Conservation (phyloP, 371 early-diverging fungal species). For the Mortierella sp. region DNA sequence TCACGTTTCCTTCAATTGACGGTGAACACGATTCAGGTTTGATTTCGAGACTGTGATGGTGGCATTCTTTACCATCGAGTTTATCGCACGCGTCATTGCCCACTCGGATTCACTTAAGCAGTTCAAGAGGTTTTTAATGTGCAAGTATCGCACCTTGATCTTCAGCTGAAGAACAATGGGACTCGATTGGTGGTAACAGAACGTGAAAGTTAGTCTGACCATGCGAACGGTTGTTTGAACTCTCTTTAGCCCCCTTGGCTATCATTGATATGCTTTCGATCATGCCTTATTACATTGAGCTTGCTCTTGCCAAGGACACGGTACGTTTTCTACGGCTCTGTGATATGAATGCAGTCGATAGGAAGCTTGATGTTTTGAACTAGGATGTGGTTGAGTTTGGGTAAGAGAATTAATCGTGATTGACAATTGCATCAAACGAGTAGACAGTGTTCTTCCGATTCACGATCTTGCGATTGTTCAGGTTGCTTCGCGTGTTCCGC, state of each 20-base stretch:
- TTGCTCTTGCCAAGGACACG: slow-evolving; percentile 75
- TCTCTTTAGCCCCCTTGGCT: slow-evolving; percentile 68
- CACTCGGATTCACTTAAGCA: slow-evolving; percentile 73
- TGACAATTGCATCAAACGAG: too few species aligned
- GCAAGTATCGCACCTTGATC: slow-evolving; percentile 30
- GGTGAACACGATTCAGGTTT: slow-evolving; percentile 60
- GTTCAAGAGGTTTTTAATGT: slow-evolving; percentile 59
- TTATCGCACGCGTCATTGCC: slow-evolving; percentile 73
- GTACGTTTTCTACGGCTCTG: slow-evolving; percentile 48
- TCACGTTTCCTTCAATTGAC: too few species aligned
- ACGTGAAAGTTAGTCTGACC: too few species aligned
- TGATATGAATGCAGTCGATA: background rate
- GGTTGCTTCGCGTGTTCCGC: slow-evolving; percentile 83
- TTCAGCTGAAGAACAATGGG: background rate
- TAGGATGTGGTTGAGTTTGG: background rate
- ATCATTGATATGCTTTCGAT: slow-evolving; percentile 85
- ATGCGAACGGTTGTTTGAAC: background rate
- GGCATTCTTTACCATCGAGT: slow-evolving; percentile 81
- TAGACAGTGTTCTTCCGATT: slow-evolving; percentile 86
- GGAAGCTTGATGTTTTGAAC: background rate
- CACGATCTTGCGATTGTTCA: slow-evolving; percentile 83
- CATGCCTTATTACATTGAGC: slow-evolving; percentile 83
- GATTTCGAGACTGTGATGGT: slow-evolving; percentile 82
- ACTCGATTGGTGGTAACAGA: too few species aligned
- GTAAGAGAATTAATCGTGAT: too few species aligned